Evolutionary conservation across 495 filamentous ascomycete species (phyloP), one percentile per base, ranked within the genome.

Genomic region (Pseudoneurospora amorphoporcata): DNA sequence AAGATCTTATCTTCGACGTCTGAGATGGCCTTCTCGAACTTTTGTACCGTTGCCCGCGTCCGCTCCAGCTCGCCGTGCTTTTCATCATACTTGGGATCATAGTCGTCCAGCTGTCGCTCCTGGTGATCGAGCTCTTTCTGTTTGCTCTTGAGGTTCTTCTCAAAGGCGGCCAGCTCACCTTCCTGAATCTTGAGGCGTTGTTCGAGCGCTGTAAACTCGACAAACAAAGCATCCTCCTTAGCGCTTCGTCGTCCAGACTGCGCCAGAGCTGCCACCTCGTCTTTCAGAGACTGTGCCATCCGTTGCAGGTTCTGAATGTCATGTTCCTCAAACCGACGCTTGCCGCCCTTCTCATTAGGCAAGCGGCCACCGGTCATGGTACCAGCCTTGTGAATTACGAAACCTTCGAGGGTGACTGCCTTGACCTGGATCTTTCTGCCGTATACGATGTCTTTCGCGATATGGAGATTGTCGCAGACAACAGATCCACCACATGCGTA

Each of bases 401-500:
- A 92, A 37, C 95, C 96, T 77, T 98, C 92, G 9, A 98, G 79
- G 0, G 93, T 96, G 23, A 99, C 95, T 29, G 95, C 94, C 79
- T 97, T 97, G 38, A 95, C 95, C 75, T 95, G 92, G 23, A 97
- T 88, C 38, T 90, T 89, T 72, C 89, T 89, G 47, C 92, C 90
- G 80, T 95, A 98, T 82, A 93, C 95, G 29, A 98, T 89, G 72
- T 94, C 87, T 77, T 95, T 96, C 40, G 95, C 95, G 32, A 93
- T 91, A 4, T 89, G 85, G 10, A 97, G 82, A 72, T 90, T 91
- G 80, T 99, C 95, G 76, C 95, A 98, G 19, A 99, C 92, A 69
- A 99, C 91, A n/a, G 94, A 92, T 78, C 95, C 95, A 37, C 95
- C 94, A 75, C 95, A 98, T 40, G 94, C 94, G 78, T 97, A 98